Conservation (phyloP, 192 early-diverging fungal species). For the Entomortierella chlamydospora region DNA sequence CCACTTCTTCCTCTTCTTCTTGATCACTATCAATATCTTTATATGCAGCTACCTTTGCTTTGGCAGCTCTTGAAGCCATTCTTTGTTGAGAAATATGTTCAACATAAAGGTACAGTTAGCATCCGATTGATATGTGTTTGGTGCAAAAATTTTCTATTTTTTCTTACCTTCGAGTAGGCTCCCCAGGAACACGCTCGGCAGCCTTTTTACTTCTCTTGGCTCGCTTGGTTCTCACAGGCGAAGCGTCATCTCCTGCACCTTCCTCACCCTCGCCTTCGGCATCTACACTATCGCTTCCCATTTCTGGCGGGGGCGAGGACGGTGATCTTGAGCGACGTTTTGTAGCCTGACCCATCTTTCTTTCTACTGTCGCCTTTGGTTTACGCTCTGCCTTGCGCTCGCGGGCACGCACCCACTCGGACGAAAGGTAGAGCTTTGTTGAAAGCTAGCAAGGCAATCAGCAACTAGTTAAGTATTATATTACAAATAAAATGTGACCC, state of each 20-base stretch:
- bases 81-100: not conserved
- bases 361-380: slow-evolving; percentile 13
- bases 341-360: slow-evolving; percentile 41
- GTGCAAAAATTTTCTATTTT: not conserved
- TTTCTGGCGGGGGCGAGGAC: slow-evolving; percentile 14
- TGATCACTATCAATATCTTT: slow-evolving; percentile 20
- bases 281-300: slow-evolving; percentile 4
- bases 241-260: not conserved
- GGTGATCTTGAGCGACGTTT: slow-evolving; percentile 49
- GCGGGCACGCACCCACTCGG: slow-evolving; percentile 28
- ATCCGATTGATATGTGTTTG: not conserved
- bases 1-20: slow-evolving; percentile 12
- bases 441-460: slow-evolving; percentile 21
- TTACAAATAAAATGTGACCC: not conserved
- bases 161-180: slow-evolving; percentile 43
- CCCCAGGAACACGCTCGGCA: slow-evolving; percentile 10
- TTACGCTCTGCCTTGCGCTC: slow-evolving; percentile 40
- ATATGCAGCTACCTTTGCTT: slow-evolving; percentile 20
- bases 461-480: not conserved
- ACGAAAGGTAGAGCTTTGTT: slow-evolving; percentile 46
- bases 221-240: slow-evolving; percentile 12
- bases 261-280: not conserved
- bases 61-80: slow-evolving; percentile 47
- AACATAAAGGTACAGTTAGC: not conserved
- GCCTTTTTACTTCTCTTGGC: slow-evolving; percentile 29